A percentile compares a stretch with the other conserved stretches of the same genome.
phyloP scores from a whole-genome alignment of 257 asterid species.

The Thymus mandschuricus region DNA sequence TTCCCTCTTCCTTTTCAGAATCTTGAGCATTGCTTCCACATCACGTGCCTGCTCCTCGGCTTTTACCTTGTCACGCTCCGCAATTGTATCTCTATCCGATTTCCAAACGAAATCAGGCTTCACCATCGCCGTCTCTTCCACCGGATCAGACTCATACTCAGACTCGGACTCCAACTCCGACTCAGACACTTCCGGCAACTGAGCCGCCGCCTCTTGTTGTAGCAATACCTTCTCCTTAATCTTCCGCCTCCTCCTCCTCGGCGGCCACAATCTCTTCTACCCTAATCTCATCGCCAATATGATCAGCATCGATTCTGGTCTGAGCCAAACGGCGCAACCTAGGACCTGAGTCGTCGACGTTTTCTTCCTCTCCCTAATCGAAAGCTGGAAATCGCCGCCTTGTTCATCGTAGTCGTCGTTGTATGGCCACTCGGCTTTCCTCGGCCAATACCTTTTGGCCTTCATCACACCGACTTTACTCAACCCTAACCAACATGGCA shows the following conservation, averaged over 20 bases:
- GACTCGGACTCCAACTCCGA: constrained; percentile 32
- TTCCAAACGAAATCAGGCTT: constrained; percentile 82
- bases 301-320: constrained; percentile 59
- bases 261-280: constrained; percentile 79
- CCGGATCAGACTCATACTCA: constrained; percentile 60
- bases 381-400: constrained; percentile 35
- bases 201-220: constrained; percentile 69
- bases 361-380: constrained; percentile 41
- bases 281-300: constrained; percentile 48
- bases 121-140: constrained; percentile 68
- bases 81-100: constrained; percentile 78
- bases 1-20: constrained; percentile 76
- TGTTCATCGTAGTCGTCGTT: constrained; percentile 53
- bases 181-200: constrained; percentile 71
- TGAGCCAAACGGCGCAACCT: constrained; percentile 87
- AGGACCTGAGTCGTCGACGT: constrained; percentile 48
- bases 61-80: constrained; percentile 90
- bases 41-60: constrained; percentile 85
- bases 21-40: constrained; percentile 63
- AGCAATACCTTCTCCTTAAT: constrained; percentile 60
- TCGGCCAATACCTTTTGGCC: constrained; percentile 95
- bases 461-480: constrained; percentile 92
- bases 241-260: constrained; percentile 76
- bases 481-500: constrained; percentile 65
- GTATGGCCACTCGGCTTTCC: constrained; percentile 95